These are phyloP conservation scores for Lenzites betulinus DNA, from an alignment of 768 basidiomycete species.

Conservation along the genomic window DNA sequence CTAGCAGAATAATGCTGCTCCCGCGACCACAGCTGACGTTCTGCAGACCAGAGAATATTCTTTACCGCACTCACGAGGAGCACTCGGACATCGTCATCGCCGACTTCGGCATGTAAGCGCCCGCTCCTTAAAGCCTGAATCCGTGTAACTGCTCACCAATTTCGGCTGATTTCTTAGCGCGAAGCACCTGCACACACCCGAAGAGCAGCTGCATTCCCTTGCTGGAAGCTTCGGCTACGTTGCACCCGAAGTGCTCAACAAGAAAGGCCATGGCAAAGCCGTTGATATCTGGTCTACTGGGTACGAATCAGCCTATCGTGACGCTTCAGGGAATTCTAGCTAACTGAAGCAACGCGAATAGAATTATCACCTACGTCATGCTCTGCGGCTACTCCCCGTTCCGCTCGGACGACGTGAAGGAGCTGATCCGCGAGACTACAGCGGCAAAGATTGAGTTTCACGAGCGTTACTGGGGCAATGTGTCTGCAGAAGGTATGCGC, in stretches of 20 bases:
- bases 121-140: background rate
- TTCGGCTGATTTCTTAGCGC: slow-evolving; percentile 64
- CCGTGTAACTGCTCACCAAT: background rate
- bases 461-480: slow-evolving; percentile 91
- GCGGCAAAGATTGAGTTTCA: slow-evolving; percentile 88
- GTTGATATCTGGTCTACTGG: slow-evolving; percentile 96
- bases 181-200: slow-evolving; percentile 74
- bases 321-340: background rate
- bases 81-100: slow-evolving; percentile 91
- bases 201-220: slow-evolving; percentile 68
- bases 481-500: slow-evolving; percentile 66
- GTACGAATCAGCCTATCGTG: slow-evolving; percentile 42
- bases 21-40: background rate
- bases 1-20: background rate
- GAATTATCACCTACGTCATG: slow-evolving; percentile 93
- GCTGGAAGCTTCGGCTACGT: slow-evolving; percentile 89
- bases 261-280: slow-evolving; percentile 85
- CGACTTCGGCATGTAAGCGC: slow-evolving; percentile 91
- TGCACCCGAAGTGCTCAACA: slow-evolving; percentile 84
- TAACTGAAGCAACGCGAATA: slow-evolving; percentile 32
- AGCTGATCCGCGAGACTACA: slow-evolving; percentile 82
- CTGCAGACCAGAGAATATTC: slow-evolving; percentile 89
- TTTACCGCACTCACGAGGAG: slow-evolving; percentile 77
- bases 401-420: slow-evolving; percentile 75
- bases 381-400: slow-evolving; percentile 97